These are phyloP conservation scores for Magnusiomyces sp. DNA, from an alignment of 1,139 yeast genomes.

Conservation along the genomic window DNA sequence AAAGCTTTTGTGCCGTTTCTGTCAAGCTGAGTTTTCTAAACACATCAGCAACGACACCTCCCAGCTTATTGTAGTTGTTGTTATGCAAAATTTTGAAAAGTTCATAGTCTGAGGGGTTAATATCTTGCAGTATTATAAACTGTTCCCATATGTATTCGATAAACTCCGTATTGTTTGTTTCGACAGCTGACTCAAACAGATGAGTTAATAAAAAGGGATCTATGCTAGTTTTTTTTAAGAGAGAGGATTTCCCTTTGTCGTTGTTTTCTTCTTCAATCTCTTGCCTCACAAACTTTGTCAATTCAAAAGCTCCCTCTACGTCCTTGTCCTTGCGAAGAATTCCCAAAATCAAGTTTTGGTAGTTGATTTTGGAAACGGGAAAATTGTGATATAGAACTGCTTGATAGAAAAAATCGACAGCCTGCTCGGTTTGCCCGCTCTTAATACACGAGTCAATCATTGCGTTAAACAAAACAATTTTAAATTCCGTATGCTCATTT, in stretches of 20 bases:
- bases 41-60: no score
- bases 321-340: constrained; percentile 1
- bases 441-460: constrained; percentile 7
- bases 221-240: neutral
- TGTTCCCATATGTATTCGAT: no score
- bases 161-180: no score
- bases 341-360: constrained; percentile 3
- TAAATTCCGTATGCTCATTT: constrained; percentile 1
- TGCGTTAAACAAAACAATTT: constrained; percentile 6
- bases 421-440: constrained; percentile 1
- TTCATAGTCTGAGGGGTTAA: no score
- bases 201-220: no score
- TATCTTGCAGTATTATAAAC: no score
- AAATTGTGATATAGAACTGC: neutral
- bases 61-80: no score
- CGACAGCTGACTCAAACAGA: no score
- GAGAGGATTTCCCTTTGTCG: neutral
- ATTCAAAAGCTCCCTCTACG: neutral
- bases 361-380: neutral
- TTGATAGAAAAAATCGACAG: neutral
- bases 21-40: no score
- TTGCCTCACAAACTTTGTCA: constrained; percentile 3
- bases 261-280: constrained; percentile 1
- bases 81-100: no score
- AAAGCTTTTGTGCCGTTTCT: no score